Evolutionary conservation across 2,329 filamentous ascomycete species (phyloP).

Genomic region (Colletotrichum gloeosporioides): DNA sequence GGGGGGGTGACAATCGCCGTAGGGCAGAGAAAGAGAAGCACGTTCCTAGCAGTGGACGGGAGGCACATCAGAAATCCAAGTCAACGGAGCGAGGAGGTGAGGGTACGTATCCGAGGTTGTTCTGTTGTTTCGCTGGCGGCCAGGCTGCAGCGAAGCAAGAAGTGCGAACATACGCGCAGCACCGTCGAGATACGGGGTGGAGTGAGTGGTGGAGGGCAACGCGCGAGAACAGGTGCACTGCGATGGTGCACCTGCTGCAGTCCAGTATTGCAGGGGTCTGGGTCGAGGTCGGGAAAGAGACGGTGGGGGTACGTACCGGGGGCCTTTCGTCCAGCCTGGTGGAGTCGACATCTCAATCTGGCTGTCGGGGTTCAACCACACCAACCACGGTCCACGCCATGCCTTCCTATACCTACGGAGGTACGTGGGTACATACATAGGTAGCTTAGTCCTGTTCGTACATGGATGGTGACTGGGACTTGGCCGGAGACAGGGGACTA

Average conservation of each 20-base stretch:
- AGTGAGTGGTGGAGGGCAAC: background rate
- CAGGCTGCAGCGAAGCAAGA: background rate
- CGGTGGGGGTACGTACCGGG: slow-evolving; percentile 14
- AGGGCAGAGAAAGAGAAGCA: background rate
- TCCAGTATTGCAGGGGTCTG: background rate
- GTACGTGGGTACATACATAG: too few species aligned
- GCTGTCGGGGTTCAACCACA: background rate
- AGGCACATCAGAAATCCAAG: background rate
- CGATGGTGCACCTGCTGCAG: background rate
- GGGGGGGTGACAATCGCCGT: background rate
- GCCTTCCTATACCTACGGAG: background rate
- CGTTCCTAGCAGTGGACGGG: background rate
- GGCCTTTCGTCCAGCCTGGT: background rate
- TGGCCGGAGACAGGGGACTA: background rate
- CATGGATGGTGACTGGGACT: background rate
- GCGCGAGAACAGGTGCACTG: background rate
- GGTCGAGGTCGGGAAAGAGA: background rate
- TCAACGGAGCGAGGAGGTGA: background rate
- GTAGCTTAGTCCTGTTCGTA: background rate
- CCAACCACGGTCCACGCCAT: background rate
- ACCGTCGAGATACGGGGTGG: background rate
- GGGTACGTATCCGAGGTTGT: background rate
- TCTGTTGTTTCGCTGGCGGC: background rate
- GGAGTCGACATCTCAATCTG: background rate
- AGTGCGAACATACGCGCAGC: background rate